A percentile compares a stretch with the other conserved stretches of the same genome.
These are phyloP conservation scores for Prunus yedoensis DNA, from an alignment of 331 rosid species.

Conservation along the genomic window DNA sequence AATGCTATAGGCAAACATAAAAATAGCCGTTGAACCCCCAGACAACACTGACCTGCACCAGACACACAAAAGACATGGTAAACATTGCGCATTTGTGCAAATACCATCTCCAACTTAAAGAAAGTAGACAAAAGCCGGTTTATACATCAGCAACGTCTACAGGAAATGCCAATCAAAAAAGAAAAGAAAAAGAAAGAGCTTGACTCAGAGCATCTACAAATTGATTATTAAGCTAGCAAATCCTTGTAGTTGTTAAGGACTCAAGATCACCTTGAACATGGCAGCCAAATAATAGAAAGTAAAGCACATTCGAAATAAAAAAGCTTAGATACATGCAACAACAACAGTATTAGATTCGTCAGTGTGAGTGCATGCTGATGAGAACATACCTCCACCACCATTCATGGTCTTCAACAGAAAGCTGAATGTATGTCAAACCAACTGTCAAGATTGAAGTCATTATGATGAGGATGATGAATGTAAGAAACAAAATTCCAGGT, in stretches of 20 bases:
- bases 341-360: neutral
- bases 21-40: conserved; percentile 76
- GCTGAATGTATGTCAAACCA: conserved; percentile 75
- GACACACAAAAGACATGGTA: conserved; percentile 3
- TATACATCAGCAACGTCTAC: neutral
- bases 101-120: neutral
- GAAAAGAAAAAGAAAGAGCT: neutral
- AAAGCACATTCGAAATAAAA: neutral
- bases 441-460: conserved; percentile 56
- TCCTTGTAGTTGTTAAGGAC: neutral
- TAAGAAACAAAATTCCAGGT: conserved; percentile 56
- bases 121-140: neutral
- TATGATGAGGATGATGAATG: conserved; percentile 47
- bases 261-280: neutral
- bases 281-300: neutral
- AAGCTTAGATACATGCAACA: neutral
- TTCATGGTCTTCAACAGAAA: conserved; percentile 78
- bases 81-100: neutral
- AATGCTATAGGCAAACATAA: conserved; percentile 67
- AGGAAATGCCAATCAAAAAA: neutral
- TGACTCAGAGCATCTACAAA: neutral
- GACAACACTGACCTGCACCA: conserved; percentile 71
- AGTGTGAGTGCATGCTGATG: conserved; percentile 8
- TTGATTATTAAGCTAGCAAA: neutral
- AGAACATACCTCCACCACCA: conserved; percentile 94